Evolutionary conservation across 768 basidiomycete species (phyloP).

Genomic region (Gymnopilus dilepis): DNA sequence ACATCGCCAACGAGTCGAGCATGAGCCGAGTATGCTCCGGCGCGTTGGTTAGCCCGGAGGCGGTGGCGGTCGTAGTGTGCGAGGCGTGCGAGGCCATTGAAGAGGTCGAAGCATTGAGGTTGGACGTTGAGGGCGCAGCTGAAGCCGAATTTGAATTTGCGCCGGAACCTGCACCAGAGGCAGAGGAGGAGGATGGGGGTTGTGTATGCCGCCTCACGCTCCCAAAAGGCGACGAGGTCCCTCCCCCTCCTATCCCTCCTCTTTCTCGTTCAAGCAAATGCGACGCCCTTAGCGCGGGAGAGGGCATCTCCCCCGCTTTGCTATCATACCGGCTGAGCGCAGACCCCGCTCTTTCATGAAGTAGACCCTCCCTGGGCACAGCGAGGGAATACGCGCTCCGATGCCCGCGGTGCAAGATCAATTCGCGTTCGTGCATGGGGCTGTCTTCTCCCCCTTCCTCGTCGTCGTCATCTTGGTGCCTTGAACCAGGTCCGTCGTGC

Average conservation of each 20-base stretch:
- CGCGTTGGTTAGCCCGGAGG: background rate
- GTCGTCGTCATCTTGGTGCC: conserved; percentile 17
- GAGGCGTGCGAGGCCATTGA: background rate
- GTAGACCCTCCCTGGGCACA: conserved; percentile 22
- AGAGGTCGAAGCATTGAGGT: conserved; percentile 23
- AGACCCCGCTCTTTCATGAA: conserved; percentile 20
- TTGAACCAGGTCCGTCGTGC: too few relatives aligned
- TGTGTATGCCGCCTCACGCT: background rate
- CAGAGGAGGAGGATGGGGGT: conserved; percentile 6
- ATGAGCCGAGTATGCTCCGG: conserved; percentile 73
- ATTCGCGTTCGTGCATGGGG: conserved; percentile 9
- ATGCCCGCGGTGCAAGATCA: conserved; percentile 43
- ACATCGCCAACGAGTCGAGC: conserved; percentile 70
- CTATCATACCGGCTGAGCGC: conserved; percentile 25
- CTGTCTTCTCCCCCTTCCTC: conserved; percentile 19
- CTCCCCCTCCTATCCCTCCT: too few relatives aligned
- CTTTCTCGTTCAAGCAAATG: background rate
- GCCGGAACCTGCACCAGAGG: too few relatives aligned
- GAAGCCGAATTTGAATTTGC: too few relatives aligned
- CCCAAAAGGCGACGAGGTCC: background rate
- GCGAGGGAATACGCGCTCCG: conserved; percentile 44
- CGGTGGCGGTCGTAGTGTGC: conserved; percentile 14
- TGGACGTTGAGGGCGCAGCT: too few relatives aligned
- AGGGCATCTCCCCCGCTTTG: conserved; percentile 14
- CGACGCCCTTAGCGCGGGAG: conserved; percentile 14